phyloP scores from a whole-genome alignment of 2,329 filamentous ascomycete species.

The Aureobasidium leucospermi region DNA sequence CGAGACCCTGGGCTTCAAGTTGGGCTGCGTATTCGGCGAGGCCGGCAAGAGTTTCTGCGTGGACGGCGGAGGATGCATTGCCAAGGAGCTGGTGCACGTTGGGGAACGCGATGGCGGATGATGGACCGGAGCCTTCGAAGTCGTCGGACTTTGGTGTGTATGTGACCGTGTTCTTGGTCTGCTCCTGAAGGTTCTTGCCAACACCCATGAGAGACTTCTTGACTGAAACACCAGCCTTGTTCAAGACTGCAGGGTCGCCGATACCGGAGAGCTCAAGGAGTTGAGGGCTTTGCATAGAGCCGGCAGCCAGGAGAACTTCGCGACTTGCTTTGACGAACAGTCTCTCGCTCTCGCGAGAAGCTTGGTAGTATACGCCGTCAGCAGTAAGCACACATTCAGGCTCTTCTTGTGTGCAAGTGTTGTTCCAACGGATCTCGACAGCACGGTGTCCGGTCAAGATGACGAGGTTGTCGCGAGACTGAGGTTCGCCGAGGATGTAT shows the following conservation, averaged over 20 bases:
- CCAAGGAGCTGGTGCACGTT: constrained; percentile 32
- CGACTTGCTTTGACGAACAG: constrained; percentile 23
- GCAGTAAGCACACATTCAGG: constrained; percentile 13
- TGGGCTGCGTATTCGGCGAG: constrained; percentile 25
- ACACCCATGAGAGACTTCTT: constrained; percentile 22
- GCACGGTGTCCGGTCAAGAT: constrained; percentile 24
- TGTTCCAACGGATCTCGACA: constrained; percentile 19
- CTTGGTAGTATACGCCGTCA: constrained; percentile 19
- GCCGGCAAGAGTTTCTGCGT: constrained; percentile 22
- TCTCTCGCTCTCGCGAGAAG: constrained; percentile 10
- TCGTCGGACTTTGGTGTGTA: constrained; percentile 21
- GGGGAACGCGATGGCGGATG: constrained; percentile 31
- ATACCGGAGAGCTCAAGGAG: constrained; percentile 54
- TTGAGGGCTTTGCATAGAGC: constrained; percentile 47
- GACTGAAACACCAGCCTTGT: constrained; percentile 17
- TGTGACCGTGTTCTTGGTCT: constrained; percentile 10
- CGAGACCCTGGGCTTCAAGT: constrained; percentile 17
- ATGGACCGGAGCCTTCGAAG: constrained; percentile 32
- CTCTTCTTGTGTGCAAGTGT: neutral
- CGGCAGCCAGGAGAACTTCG: constrained; percentile 53
- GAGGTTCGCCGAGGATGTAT: constrained; percentile 19
- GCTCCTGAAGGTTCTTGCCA: constrained; percentile 28
- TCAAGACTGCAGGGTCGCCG: constrained; percentile 38
- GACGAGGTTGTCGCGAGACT: constrained; percentile 20
- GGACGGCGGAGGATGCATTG: constrained; percentile 20